Evolutionary conservation across 495 filamentous ascomycete species (phyloP).

Genomic region (Annulohypoxylon moriforme): DNA sequence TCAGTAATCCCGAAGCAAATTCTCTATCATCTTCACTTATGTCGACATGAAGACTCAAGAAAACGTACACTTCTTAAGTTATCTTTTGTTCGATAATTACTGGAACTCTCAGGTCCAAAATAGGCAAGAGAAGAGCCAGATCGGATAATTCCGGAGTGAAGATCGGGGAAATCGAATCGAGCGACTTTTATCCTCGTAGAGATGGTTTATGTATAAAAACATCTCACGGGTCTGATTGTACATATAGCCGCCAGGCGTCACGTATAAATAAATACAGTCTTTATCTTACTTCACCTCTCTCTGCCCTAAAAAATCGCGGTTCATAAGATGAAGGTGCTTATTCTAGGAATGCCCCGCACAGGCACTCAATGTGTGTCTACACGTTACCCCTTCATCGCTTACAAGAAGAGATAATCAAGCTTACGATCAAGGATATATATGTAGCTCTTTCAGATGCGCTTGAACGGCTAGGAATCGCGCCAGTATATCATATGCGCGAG

Average conservation of each 20-base stretch:
- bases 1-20: neutral
- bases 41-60: constrained; percentile 10
- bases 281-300: neutral
- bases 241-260: constrained; percentile 15
- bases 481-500: constrained; percentile 53
- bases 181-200: neutral
- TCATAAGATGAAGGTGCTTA: constrained; percentile 68
- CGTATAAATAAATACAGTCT: constrained; percentile 2
- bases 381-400: neutral
- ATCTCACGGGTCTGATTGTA: constrained; percentile 11
- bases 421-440: neutral
- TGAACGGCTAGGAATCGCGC: constrained; percentile 41
- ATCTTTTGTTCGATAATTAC: neutral
- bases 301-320: neutral
- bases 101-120: constrained; percentile 6
- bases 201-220: constrained; percentile 2
- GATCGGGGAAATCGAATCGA: constrained; percentile 17
- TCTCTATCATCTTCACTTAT: neutral
- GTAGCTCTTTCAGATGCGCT: constrained; percentile 49
- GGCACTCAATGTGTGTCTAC: constrained; percentile 69
- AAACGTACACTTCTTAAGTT: neutral
- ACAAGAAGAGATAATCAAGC: neutral
- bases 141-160: constrained; percentile 20
- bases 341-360: constrained; percentile 70
- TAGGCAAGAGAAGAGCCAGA: constrained; percentile 11